Base-by-base conservation (phyloP, 2,329 filamentous ascomycete species). In the Davidsoniella eucalypti region DNA sequence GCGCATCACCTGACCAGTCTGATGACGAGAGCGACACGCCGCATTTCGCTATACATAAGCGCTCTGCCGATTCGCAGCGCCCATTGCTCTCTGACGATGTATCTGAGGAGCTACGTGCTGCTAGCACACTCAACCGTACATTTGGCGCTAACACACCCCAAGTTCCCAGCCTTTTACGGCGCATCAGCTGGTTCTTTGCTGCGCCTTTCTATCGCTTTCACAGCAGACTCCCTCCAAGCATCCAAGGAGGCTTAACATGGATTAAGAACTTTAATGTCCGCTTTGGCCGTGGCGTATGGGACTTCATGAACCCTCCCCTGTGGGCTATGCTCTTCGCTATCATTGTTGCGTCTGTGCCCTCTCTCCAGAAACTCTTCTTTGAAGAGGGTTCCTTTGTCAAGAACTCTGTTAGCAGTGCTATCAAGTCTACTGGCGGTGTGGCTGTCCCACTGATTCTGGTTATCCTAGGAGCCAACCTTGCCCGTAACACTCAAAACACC, bases 321-420 rank as follows among this genome's bases (percentile, higher is more conserved):
- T 96, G 88, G 87, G 88, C 92, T 26, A 96, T 98, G 92, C 69
- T 96, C 33, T 70, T 80, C 38, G 86, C 92, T n/a, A 81, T 96
- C 43, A 67, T 94, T 47, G 84, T 98, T 5, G 92, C 92, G 2
- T 94, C 87, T 0, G 76, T 95, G 5, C 92, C 92, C 0, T 61
- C 69, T 1, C 73, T 98, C 6, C 90, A 98, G 63, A 70, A 73
- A 39, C 67, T 92, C 16, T 95, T 98, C 69, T 98, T 96, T 65
- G 73, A 80, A 48, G 79, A 87, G 37, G 90, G 85, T 16, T 87
- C 87, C 0, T 94, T 98, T 60, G 69, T 98, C 58, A 82, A 84
- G 63, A 96, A 94, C 67, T 94, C 87, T 33, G 84, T 95, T 51
- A 95, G 88, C 8, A 82, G 83, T 48, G 92, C 92, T 16, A 76